phyloP scores from a whole-genome alignment of 805 yeast genomes.

The Lipomyces spencermartinsiae region DNA sequence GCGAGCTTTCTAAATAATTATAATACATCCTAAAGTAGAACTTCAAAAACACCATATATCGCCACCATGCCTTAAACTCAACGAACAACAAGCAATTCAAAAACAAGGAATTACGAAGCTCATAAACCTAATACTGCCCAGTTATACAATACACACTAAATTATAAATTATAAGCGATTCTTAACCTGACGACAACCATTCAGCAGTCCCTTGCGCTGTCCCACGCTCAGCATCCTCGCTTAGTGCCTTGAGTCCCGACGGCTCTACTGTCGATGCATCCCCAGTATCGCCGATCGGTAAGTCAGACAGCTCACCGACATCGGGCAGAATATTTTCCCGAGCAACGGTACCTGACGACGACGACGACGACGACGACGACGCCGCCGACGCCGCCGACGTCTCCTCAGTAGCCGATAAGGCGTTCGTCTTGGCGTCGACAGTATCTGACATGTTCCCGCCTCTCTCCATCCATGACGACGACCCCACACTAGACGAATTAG shows the following conservation, averaged over 20 bases:
- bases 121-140: neutral
- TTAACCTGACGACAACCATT: neutral
- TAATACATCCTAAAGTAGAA: neutral
- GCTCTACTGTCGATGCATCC: neutral
- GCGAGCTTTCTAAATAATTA: neutral
- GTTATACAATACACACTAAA: too few species aligned
- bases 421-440: neutral
- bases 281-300: neutral
- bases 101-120: neutral
- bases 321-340: neutral
- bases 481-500: conserved; percentile 28
- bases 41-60: neutral
- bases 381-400: neutral
- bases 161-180: too few species aligned
- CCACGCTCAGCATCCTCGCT: too few species aligned
- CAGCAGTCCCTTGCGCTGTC: neutral
- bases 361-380: neutral
- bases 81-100: neutral
- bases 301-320: neutral
- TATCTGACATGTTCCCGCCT: conserved; percentile 1
- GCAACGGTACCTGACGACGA: neutral
- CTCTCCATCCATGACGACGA: conserved; percentile 25
- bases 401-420: neutral
- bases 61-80: neutral
- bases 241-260: neutral